phyloP scores from a whole-genome alignment of 164 flowering plant species.

The Malania oleifera region DNA sequence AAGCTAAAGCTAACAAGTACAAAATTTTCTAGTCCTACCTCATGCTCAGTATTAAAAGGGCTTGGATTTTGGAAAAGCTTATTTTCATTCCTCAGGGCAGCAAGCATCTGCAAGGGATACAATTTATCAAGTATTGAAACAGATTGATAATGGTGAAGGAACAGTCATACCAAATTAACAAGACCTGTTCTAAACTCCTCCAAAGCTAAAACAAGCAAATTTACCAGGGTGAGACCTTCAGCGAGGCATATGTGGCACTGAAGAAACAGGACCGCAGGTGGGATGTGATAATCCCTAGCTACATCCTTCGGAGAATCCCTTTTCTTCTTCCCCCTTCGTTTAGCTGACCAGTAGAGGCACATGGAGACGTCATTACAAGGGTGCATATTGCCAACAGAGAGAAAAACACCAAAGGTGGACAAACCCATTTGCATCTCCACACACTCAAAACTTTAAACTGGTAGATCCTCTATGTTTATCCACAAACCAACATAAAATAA shows the following conservation, averaged over 20 bases:
- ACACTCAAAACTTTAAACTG: neutral
- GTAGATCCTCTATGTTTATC: neutral
- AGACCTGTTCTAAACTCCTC: no score
- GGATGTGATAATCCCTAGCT: constrained; percentile 42
- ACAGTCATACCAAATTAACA: no score
- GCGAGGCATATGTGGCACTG: constrained; percentile 80
- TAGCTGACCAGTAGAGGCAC: constrained; percentile 38
- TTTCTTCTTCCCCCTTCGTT: constrained; percentile 78
- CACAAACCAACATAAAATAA: neutral
- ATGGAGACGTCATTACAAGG: neutral
- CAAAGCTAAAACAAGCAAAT: neutral
- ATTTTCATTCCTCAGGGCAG: constrained; percentile 75
- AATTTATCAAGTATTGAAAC: neutral
- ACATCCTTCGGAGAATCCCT: constrained; percentile 54
- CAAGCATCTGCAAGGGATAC: constrained; percentile 66
- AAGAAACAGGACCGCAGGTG: constrained; percentile 59
- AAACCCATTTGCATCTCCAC: neutral
- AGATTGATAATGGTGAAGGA: neutral
- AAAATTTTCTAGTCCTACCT: constrained; percentile 39
- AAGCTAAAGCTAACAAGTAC: neutral
- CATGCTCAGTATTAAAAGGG: constrained; percentile 77
- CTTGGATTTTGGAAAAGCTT: constrained; percentile 30
- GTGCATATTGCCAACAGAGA: neutral
- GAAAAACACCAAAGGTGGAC: neutral
- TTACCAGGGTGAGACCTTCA: constrained; percentile 90